Base-by-base conservation (phyloP, 1,139 yeast genomes). In the Kluyveromyces sp. region DNA sequence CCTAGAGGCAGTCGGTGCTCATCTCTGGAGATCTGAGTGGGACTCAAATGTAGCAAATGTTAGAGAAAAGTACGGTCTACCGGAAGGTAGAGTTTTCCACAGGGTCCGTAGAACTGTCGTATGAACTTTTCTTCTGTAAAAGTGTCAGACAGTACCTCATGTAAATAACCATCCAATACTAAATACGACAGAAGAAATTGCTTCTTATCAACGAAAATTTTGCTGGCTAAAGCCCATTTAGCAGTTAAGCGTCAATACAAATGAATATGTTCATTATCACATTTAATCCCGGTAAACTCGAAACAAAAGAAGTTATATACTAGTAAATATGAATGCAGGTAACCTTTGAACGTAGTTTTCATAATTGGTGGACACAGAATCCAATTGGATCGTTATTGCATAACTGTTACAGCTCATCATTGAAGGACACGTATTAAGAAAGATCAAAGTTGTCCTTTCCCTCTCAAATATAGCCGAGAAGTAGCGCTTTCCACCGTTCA, bases 21-120 rank as follows among this genome's bases (percentile, higher is more conserved):
- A 86, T 63, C 74, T 87, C 40, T 92, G 95, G 94, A 79, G 98
- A 72, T 80, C 83, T 55, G 69, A 66, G 36, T 92, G 82, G 77
- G 98, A 92, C 65, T 71, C 87, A 57, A 77, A 83, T 55, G 84
- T 86, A 36, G 75, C 74, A 36, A 64, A 61, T 3, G 80, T 88
- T 16, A 78, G 96, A 64, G 74, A 72, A 46, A 65, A 73, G 56
- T 86, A 83, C 59, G 92, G 88, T 3, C 70, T 89, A 51, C 81
- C 79, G 15, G 63, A 68, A 49, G 96, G 96, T 43, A 72, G 80
- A 55, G 87, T 89, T 6, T 89, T 76, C 69, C 77, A 78, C 50
- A 77, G 78, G 60, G 74, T 65, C 20, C 71, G 74, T 52, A 58
- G 60, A 28, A 61, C 55, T 49, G 13, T 45, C 25, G 49, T 34